Percentiles rank a stretch among this genome's conserved stretches.
Evolutionary conservation across 2,329 filamentous ascomycete genomes (phyloP).

Genomic region (Scleromitrula shiraiana): DNA sequence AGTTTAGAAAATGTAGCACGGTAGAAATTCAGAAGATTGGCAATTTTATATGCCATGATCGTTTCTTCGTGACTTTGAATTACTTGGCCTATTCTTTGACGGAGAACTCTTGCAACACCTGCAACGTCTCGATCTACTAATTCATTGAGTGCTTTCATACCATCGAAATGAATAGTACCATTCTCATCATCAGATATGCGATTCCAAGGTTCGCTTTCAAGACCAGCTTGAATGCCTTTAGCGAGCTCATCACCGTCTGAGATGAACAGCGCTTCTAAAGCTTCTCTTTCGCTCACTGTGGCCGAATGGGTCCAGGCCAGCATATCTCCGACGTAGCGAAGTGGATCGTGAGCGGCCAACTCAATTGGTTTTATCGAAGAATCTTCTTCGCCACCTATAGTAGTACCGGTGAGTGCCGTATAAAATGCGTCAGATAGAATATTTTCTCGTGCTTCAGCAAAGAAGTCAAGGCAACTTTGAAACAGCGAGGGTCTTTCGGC

Average conservation of each 20-base stretch:
- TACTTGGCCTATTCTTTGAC: slow-evolving; percentile 83
- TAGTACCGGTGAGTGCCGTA: slow-evolving; percentile 70
- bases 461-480: slow-evolving; percentile 87
- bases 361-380: slow-evolving; percentile 80
- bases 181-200: slow-evolving; percentile 52
- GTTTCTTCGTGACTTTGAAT: slow-evolving; percentile 89
- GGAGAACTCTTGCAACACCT: slow-evolving; percentile 74
- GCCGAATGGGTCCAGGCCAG: slow-evolving; percentile 94
- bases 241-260: slow-evolving; percentile 84
- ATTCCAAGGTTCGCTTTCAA: slow-evolving; percentile 79
- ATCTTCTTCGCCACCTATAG: slow-evolving; percentile 49
- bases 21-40: slow-evolving; percentile 87
- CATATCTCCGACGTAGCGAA: slow-evolving; percentile 95
- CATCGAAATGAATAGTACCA: slow-evolving; percentile 59
- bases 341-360: slow-evolving; percentile 80
- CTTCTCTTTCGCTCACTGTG: slow-evolving; percentile 87
- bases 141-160: slow-evolving; percentile 71
- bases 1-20: slow-evolving; percentile 75
- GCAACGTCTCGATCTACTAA: slow-evolving; percentile 80
- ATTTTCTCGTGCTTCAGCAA: slow-evolving; percentile 81
- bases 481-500: slow-evolving; percentile 86
- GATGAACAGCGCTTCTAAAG: slow-evolving; percentile 84
- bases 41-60: slow-evolving; percentile 80
- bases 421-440: slow-evolving; percentile 86
- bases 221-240: slow-evolving; percentile 69